These are phyloP conservation scores for Uronychia setigera DNA, from an alignment of 73 alveolate genomes.

Conservation along the genomic window DNA sequence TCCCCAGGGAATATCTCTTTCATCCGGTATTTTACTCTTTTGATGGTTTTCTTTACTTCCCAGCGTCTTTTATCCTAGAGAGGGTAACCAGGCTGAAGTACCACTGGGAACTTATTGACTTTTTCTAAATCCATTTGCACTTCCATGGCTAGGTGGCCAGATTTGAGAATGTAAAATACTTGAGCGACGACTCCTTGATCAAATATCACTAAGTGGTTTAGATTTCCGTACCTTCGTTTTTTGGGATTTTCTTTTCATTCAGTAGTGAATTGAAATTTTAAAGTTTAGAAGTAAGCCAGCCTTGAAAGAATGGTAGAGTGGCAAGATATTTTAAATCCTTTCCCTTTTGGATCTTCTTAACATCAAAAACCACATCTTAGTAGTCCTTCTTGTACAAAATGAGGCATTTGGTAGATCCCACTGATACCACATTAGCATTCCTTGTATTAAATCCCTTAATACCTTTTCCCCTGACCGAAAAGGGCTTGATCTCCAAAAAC, in stretches of 20 bases:
- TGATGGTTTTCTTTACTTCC: neutral
- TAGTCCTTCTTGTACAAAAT: neutral
- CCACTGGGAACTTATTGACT: neutral
- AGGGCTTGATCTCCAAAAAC: too few relatives aligned
- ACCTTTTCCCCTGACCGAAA: neutral
- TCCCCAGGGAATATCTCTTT: neutral
- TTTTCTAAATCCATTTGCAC: neutral
- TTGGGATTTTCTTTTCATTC: neutral
- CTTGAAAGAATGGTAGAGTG: neutral
- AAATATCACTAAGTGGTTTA: neutral
- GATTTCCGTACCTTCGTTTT: neutral
- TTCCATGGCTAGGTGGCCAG: neutral
- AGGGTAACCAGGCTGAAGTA: too few relatives aligned
- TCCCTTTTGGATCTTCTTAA: neutral
- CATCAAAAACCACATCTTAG: neutral
- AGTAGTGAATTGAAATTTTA: neutral
- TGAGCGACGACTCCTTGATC: neutral
- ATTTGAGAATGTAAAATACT: neutral
- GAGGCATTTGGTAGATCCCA: neutral
- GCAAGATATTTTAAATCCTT: neutral
- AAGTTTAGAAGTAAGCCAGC: neutral
- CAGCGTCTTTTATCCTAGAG: too few relatives aligned
- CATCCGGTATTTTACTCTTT: neutral
- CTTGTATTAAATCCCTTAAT: neutral
- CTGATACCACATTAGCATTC: neutral